Evolutionary conservation across 768 basidiomycete genomes (phyloP), one percentile per base, ranked within the genome.

Genomic region (Cyclocybe cylindracea): DNA sequence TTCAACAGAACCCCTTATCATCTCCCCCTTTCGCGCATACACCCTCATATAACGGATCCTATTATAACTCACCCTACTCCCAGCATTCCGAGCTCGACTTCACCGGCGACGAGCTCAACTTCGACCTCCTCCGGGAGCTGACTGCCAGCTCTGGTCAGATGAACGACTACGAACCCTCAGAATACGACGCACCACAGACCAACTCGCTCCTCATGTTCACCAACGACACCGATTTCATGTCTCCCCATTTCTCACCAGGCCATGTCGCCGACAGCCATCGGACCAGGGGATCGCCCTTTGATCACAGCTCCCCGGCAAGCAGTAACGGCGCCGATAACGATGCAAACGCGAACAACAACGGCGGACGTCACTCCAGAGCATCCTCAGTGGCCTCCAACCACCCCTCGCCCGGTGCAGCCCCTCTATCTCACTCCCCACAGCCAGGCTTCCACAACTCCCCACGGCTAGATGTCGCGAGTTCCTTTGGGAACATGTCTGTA

Each of bases 11-110:
- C n/a, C 38, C 61, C 14, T 44, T 59, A 10, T 47, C 55, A n/a
- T 61, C 63, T 1, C 61, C 64, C 16, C 53, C 37, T 10, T 55
- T 54, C 14, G 52, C 58, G 1, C 57, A 58, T 41, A 59, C 59
- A 2, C 60, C 61, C 5, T 63, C 64, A 42, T 70, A 66, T 58
- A 61, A 65, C 66, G 62, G 64, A 16, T 87, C 85, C 5, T 85
- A 85, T 72, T 79, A 84, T 62, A 82, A 84, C 68, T 89, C 87
- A 0, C 88, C 88, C 7, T 89, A 77, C 66, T 87, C 86, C 5
- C 73, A 67, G 46, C 75, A 82, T 58, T 87, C 87, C 3, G 89
- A 91, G n/a, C 84, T 87, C 51, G 78, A 77, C 49, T 73, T 73
- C 60, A 68, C 72, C 48, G 76, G 70, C n/a, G 80, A 78, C 8